Conservation (phyloP, 179 eudicot species). For the Actinidia arguta region DNA sequence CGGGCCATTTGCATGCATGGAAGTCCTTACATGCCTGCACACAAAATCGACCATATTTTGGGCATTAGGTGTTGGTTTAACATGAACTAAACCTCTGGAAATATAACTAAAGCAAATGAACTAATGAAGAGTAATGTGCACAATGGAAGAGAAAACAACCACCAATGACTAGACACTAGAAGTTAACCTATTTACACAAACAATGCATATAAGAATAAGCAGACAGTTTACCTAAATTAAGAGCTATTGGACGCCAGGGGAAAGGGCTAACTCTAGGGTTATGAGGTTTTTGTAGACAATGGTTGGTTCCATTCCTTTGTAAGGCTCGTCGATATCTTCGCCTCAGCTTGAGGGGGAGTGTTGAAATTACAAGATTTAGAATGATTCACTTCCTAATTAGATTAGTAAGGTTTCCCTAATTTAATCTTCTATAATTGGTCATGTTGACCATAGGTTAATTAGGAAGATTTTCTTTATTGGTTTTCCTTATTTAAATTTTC, state of each 20-base stretch:
- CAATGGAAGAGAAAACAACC: neutral
- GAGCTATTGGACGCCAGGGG: neutral
- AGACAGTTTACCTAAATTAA: neutral
- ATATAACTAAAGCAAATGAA: neutral
- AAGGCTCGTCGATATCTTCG: too few relatives aligned
- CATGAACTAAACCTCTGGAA: neutral
- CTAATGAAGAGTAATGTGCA: neutral
- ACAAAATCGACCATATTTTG: neutral
- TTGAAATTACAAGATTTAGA: too few relatives aligned
- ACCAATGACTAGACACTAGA: neutral
- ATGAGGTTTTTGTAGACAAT: neutral
- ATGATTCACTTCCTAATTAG: too few relatives aligned
- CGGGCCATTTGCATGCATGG: conserved; percentile 78
- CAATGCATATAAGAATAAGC: neutral
- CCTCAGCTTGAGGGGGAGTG: too few relatives aligned
- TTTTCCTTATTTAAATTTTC: too few relatives aligned
- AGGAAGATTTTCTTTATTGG: too few relatives aligned
- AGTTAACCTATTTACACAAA: neutral
- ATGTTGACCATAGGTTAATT: too few relatives aligned
- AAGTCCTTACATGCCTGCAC: conserved; percentile 73
- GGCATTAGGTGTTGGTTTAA: neutral
- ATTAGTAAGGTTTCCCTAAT: too few relatives aligned
- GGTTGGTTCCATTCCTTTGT: neutral
- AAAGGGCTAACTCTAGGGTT: neutral
- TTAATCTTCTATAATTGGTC: too few relatives aligned